phyloP scores from a whole-genome alignment of 768 basidiomycete genomes.

The Boletellus ananas region DNA sequence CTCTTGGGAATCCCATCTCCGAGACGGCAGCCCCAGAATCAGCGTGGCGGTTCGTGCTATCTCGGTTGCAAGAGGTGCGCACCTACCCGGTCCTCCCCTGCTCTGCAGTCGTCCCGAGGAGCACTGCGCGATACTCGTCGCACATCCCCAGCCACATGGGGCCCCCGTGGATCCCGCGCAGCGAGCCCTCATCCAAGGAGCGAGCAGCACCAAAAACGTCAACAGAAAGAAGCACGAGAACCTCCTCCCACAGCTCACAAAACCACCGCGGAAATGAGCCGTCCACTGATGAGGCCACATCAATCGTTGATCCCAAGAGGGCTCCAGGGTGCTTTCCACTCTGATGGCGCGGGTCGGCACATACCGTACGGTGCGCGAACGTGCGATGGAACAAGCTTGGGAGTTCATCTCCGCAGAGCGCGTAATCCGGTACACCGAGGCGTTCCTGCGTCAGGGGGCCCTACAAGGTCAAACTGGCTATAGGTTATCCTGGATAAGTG shows the following conservation, averaged over 20 bases:
- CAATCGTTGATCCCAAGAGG: slow-evolving; percentile 19
- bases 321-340: slow-evolving; percentile 9
- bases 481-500: slow-evolving; percentile 15
- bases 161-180: slow-evolving; percentile 5
- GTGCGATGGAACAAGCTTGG: slow-evolving; percentile 22
- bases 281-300: slow-evolving; percentile 9
- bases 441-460: slow-evolving; percentile 22
- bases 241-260: neutral
- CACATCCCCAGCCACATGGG: slow-evolving; percentile 4
- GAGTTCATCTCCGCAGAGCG: slow-evolving; percentile 26
- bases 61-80: neutral
- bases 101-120: slow-evolving; percentile 5
- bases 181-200: slow-evolving; percentile 1
- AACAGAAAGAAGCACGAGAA: slow-evolving; percentile 10
- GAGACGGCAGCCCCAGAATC: neutral
- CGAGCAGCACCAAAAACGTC: slow-evolving; percentile 8
- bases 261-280: slow-evolving; percentile 24
- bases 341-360: slow-evolving; percentile 7
- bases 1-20: neutral
- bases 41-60: slow-evolving; percentile 5
- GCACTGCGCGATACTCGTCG: neutral
- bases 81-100: neutral
- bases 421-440: slow-evolving; percentile 28
- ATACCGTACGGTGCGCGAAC: slow-evolving; percentile 20
- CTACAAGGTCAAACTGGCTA: slow-evolving; percentile 23